Conservation (phyloP, 2,329 filamentous ascomycete genomes). For the Pseudogymnoascus destructans region DNA sequence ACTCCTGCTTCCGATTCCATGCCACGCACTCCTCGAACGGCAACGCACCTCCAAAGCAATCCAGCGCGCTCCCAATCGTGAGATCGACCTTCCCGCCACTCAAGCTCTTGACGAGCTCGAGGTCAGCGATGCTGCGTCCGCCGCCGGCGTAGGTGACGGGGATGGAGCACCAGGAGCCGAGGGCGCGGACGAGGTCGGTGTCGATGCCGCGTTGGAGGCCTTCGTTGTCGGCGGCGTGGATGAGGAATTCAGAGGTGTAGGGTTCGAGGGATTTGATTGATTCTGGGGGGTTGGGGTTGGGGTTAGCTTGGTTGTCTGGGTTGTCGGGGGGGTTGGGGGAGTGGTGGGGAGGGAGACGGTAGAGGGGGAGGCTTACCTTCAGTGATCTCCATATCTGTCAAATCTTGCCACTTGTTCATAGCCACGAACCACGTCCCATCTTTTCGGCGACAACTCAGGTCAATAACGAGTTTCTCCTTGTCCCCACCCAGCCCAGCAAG, state of each 20-base stretch:
- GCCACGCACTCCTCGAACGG: constrained; percentile 77
- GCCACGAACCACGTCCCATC: constrained; percentile 81
- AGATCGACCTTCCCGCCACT: constrained; percentile 77
- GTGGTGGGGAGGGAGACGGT: background rate
- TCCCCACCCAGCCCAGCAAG: constrained; percentile 60
- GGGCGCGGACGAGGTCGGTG: constrained; percentile 60
- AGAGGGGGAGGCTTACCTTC: constrained; percentile 44
- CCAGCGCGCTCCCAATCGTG: constrained; percentile 90
- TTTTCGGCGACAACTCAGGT: constrained; percentile 76
- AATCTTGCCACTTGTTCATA: constrained; percentile 98
- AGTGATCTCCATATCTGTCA: constrained; percentile 91
- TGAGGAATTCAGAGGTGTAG: constrained; percentile 91
- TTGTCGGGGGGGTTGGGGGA: constrained; percentile 11
- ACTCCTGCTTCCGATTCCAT: constrained; percentile 50
- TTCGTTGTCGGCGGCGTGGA: constrained; percentile 95
- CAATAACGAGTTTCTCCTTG: constrained; percentile 75
- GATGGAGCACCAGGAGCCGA: constrained; percentile 78
- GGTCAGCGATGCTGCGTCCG: constrained; percentile 67
- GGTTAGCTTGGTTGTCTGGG: background rate
- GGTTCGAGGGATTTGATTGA: constrained; percentile 71
- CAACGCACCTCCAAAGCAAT: constrained; percentile 90
- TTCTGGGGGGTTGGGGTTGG: constrained; percentile 35
- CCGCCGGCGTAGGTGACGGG: constrained; percentile 95
- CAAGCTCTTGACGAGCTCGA: constrained; percentile 67
- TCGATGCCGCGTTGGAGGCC: constrained; percentile 87